Conservation (phyloP, 2,329 filamentous ascomycete species). For the Dryadomyces quercus-mongolicae region DNA sequence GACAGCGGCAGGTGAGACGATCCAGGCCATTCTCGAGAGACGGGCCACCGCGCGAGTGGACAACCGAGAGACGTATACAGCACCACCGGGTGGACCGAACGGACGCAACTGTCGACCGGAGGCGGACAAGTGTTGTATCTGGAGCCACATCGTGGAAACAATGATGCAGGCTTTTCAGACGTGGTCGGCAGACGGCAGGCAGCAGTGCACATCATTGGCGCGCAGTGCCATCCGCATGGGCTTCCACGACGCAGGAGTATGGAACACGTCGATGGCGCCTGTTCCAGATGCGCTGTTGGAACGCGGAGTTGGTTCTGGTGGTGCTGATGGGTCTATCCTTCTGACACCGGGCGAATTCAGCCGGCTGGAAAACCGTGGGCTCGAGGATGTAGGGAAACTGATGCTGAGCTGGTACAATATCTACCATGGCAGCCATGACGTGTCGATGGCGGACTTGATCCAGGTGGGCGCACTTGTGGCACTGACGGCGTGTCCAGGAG, state of each 20-base stretch:
- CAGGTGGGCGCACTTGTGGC: constrained; percentile 36
- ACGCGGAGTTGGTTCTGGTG: constrained; percentile 12
- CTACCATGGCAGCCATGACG: constrained; percentile 21
- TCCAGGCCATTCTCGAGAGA: constrained; percentile 23
- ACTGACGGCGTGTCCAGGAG: constrained; percentile 37
- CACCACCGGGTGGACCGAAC: constrained; percentile 7
- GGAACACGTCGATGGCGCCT: constrained; percentile 17
- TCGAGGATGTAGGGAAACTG: constrained; percentile 26
- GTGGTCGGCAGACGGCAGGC: constrained; percentile 9
- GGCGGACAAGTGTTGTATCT: constrained; percentile 22
- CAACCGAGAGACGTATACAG: constrained; percentile 11
- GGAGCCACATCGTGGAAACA: constrained; percentile 25
- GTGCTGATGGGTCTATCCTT: constrained; percentile 33
- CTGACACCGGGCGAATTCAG: constrained; percentile 25
- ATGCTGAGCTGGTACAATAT: constrained; percentile 25
- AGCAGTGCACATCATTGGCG: constrained; percentile 17
- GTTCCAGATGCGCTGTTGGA: not conserved
- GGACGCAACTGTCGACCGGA: constrained; percentile 14
- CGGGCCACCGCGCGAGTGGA: constrained; percentile 10
- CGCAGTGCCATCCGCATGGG: constrained; percentile 31
- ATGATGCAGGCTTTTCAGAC: constrained; percentile 21
- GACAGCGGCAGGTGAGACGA: constrained; percentile 21
- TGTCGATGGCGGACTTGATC: constrained; percentile 42
- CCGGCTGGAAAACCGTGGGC: constrained; percentile 31
- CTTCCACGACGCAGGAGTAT: constrained; percentile 34